Evolutionary conservation across 495 filamentous ascomycete species (phyloP).

Genomic region (Penicillium ochrochloron): DNA sequence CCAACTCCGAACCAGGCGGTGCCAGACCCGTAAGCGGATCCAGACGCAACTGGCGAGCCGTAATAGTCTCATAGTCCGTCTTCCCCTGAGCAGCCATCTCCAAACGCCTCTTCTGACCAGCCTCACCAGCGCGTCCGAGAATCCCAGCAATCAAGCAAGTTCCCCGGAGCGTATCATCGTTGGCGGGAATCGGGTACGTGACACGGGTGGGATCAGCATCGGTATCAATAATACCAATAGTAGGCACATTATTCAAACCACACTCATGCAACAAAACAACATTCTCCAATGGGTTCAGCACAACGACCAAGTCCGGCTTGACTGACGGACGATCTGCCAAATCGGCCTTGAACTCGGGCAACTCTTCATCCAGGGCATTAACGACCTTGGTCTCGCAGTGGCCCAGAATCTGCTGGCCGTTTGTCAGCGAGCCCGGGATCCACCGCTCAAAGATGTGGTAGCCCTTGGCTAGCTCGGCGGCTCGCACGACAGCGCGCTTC

Average conservation of each 20-base stretch:
- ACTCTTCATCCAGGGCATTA: slow-evolving; percentile 67
- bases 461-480: slow-evolving; percentile 74
- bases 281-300: slow-evolving; percentile 91
- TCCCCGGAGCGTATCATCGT: slow-evolving; percentile 91
- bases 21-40: slow-evolving; percentile 34
- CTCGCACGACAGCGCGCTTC: slow-evolving; percentile 74
- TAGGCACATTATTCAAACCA: slow-evolving; percentile 83
- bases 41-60: slow-evolving; percentile 28
- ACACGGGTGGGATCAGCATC: slow-evolving; percentile 91
- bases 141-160: slow-evolving; percentile 82
- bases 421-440: slow-evolving; percentile 91
- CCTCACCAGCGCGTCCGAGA: slow-evolving; percentile 81
- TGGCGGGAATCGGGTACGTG: slow-evolving; percentile 95
- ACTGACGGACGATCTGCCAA: slow-evolving; percentile 64
- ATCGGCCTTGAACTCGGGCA: slow-evolving; percentile 67
- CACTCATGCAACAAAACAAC: slow-evolving; percentile 89
- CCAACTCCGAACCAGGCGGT: slow-evolving; percentile 24
- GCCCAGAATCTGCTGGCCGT: slow-evolving; percentile 83
- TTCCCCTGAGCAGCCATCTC: slow-evolving; percentile 62
- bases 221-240: slow-evolving; percentile 93
- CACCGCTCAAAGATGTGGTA: slow-evolving; percentile 95
- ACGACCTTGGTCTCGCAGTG: slow-evolving; percentile 68
- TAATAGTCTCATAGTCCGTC: slow-evolving; percentile 59
- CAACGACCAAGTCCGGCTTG: slow-evolving; percentile 89
- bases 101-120: slow-evolving; percentile 69